A percentile compares a stretch with the other conserved stretches of the same genome.
phyloP scores from a whole-genome alignment of 352 stramenopile species.

The Pythium monospermum region DNA sequence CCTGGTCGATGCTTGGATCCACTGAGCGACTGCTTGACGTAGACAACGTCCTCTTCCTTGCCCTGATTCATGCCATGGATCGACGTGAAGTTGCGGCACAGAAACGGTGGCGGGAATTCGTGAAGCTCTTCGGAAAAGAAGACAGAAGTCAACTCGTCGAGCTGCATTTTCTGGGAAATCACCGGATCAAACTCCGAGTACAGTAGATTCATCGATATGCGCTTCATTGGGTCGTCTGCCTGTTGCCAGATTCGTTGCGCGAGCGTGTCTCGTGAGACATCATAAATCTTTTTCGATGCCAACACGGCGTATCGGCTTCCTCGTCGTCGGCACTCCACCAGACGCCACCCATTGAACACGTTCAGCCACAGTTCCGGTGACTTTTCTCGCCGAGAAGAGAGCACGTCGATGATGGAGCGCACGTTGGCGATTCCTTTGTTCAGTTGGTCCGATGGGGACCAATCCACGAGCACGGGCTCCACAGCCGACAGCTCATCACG shows the following conservation, averaged over 20 bases:
- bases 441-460: slow-evolving; percentile 3
- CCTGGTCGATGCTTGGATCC: neutral
- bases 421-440: slow-evolving; percentile 9
- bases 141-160: slow-evolving; percentile 4
- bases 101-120: slow-evolving; percentile 16
- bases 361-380: neutral
- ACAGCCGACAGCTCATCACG: neutral
- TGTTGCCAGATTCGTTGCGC: slow-evolving; percentile 9
- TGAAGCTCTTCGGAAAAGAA: slow-evolving; percentile 18
- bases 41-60: slow-evolving; percentile 1
- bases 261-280: neutral
- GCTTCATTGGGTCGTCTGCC: slow-evolving; percentile 6
- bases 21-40: slow-evolving; percentile 20
- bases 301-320: slow-evolving; percentile 5
- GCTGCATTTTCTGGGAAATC: neutral
- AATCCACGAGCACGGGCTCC: neutral
- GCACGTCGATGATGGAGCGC: neutral
- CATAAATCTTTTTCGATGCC: slow-evolving; percentile 5
- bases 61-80: slow-evolving; percentile 16
- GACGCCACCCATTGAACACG: slow-evolving; percentile 12
- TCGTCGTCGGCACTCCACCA: slow-evolving; percentile 7
- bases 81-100: slow-evolving; percentile 9
- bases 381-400: slow-evolving; percentile 1
- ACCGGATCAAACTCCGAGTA: slow-evolving; percentile 3
- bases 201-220: slow-evolving; percentile 1